Evolutionary conservation across 768 basidiomycete species (phyloP).

Genomic region (Kwoniella botswanensis): DNA sequence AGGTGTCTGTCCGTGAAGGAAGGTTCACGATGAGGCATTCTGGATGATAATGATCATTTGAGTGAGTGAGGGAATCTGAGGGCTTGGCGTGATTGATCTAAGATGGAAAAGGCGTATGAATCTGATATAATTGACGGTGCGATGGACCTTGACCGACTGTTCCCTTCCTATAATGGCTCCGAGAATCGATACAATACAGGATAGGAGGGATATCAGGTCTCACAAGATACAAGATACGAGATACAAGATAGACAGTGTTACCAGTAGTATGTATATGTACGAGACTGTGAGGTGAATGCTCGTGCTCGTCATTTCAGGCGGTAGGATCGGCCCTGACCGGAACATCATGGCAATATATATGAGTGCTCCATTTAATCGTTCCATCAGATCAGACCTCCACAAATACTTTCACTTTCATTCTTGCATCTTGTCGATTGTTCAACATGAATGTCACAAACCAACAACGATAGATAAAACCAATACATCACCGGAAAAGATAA

Average conservation of each 20-base stretch:
- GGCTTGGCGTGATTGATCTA: background rate
- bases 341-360: background rate
- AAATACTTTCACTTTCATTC: too few relatives aligned
- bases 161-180: too few relatives aligned
- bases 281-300: background rate
- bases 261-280: background rate
- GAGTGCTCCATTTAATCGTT: background rate
- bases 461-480: too few relatives aligned
- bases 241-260: too few relatives aligned
- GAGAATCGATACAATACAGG: too few relatives aligned
- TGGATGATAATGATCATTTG: slow-evolving; percentile 5
- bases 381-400: background rate
- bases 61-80: background rate
- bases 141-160: too few relatives aligned
- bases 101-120: background rate
- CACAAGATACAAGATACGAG: too few relatives aligned
- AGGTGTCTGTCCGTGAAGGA: slow-evolving; percentile 8
- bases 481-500: too few relatives aligned
- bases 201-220: too few relatives aligned
- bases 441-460: too few relatives aligned
- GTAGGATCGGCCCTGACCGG: slow-evolving; percentile 6
- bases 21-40: slow-evolving; percentile 27
- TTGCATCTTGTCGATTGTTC: too few relatives aligned
- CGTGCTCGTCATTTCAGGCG: background rate
- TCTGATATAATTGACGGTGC: background rate